phyloP scores from a whole-genome alignment of 129 eudicot species.

The Centella asiatica region DNA sequence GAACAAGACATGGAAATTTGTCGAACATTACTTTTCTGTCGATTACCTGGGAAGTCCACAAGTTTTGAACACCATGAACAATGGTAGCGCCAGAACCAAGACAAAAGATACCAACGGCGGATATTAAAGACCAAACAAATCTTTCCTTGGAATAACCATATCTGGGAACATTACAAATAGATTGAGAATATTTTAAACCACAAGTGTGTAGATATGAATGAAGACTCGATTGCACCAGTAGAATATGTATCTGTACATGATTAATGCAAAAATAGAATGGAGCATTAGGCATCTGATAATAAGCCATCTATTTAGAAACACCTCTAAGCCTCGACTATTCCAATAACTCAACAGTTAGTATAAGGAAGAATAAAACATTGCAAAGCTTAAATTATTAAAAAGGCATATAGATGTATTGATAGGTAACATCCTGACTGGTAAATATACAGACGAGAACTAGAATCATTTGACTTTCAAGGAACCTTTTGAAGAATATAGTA shows the following conservation, averaged over 20 bases:
- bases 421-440: background rate
- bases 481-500: background rate
- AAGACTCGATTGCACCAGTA: background rate
- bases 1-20: slow-evolving; percentile 6
- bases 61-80: slow-evolving; percentile 80
- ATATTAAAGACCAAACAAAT: slow-evolving; percentile 95
- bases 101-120: slow-evolving; percentile 96
- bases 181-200: slow-evolving; percentile 6
- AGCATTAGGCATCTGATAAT: background rate
- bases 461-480: too few species aligned
- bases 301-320: too few species aligned
- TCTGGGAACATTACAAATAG: slow-evolving; percentile 29
- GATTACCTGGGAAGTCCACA: slow-evolving; percentile 85
- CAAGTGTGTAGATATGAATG: background rate
- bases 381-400: too few species aligned
- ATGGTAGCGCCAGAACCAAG: slow-evolving; percentile 97
- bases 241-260: background rate
- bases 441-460: background rate
- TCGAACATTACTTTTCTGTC: slow-evolving; percentile 2
- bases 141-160: slow-evolving; percentile 95
- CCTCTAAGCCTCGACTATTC: too few species aligned
- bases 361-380: too few species aligned
- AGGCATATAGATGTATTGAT: too few species aligned
- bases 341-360: too few species aligned
- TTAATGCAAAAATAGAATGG: background rate